A percentile compares a stretch with the other conserved stretches of the same genome.
Evolutionary conservation across 768 basidiomycete genomes (phyloP).

Genomic region (Cystobasidium onofrii): DNA sequence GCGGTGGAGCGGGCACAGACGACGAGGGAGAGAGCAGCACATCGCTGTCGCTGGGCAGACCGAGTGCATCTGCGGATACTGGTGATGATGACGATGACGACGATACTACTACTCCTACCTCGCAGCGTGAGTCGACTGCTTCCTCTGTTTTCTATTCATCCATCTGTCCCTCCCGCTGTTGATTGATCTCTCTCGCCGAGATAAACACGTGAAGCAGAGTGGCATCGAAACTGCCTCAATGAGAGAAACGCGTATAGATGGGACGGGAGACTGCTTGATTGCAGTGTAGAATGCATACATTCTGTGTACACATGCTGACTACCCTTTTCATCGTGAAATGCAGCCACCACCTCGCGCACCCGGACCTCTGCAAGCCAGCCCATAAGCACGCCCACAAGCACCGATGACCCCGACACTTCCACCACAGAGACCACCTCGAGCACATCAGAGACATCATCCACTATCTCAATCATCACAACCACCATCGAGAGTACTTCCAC

Average conservation of each 20-base stretch:
- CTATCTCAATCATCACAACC: not conserved
- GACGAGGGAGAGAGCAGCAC: not conserved
- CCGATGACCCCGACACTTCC: not conserved
- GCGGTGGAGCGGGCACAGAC: not conserved
- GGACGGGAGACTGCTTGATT: too few relatives aligned
- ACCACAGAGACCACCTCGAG: not conserved
- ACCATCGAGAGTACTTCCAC: slow-evolving; percentile 10
- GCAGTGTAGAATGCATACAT: too few relatives aligned
- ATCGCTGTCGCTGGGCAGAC: not conserved
- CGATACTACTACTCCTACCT: not conserved
- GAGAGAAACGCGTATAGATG: too few relatives aligned
- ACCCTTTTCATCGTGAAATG: too few relatives aligned
- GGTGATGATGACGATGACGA: not conserved
- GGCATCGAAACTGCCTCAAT: too few relatives aligned
- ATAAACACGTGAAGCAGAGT: not conserved
- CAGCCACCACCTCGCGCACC: not conserved
- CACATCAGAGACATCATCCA: not conserved
- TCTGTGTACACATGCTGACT: too few relatives aligned
- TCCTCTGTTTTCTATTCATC: too few relatives aligned
- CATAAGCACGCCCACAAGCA: not conserved
- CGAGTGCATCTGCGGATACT: not conserved
- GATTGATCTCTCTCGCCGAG: too few relatives aligned
- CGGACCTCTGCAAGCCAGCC: not conserved
- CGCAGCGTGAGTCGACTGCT: not conserved
- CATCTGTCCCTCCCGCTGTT: not conserved